These are phyloP conservation scores for Xylaria bambusicola DNA, from an alignment of 495 filamentous ascomycete genomes.

Conservation along the genomic window DNA sequence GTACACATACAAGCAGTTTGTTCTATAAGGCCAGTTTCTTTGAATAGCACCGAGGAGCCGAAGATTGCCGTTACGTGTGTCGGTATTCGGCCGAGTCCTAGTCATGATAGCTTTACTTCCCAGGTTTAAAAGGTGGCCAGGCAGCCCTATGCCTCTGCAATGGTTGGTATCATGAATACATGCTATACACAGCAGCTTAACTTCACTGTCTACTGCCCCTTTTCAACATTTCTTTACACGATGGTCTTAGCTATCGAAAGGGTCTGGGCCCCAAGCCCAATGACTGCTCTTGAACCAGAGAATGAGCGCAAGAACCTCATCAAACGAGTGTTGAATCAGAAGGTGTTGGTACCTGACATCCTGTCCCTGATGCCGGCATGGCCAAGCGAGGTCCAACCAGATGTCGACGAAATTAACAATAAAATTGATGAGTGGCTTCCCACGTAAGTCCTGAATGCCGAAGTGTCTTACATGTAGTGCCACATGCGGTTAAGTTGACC, in stretches of 20 bases:
- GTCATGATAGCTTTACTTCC: background rate
- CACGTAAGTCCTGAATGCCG: constrained; percentile 18
- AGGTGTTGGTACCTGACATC: constrained; percentile 28
- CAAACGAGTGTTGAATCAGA: constrained; percentile 28
- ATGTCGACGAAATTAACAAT: constrained; percentile 28
- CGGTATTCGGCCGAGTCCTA: background rate
- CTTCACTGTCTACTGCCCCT: background rate
- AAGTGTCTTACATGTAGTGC: background rate
- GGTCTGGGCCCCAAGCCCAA: background rate
- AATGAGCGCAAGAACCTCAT: constrained; percentile 29
- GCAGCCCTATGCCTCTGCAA: no score
- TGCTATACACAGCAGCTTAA: background rate
- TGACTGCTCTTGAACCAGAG: background rate
- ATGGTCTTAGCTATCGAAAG: constrained; percentile 26
- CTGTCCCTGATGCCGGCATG: constrained; percentile 32
- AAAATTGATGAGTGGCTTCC: constrained; percentile 31
- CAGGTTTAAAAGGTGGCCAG: constrained; percentile 1
- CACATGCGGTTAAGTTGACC: background rate
- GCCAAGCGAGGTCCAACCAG: constrained; percentile 26
- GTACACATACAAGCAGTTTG: no score
- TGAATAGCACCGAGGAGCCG: background rate
- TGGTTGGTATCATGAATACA: no score
- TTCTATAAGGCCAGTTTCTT: background rate
- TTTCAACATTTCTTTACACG: background rate
- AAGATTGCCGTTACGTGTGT: constrained; percentile 2